Percentiles rank a stretch among this genome's conserved stretches.
These are phyloP conservation scores for Pseudonitzschia multistriata DNA, from an alignment of 108 stramenopile genomes.

Conservation along the genomic window DNA sequence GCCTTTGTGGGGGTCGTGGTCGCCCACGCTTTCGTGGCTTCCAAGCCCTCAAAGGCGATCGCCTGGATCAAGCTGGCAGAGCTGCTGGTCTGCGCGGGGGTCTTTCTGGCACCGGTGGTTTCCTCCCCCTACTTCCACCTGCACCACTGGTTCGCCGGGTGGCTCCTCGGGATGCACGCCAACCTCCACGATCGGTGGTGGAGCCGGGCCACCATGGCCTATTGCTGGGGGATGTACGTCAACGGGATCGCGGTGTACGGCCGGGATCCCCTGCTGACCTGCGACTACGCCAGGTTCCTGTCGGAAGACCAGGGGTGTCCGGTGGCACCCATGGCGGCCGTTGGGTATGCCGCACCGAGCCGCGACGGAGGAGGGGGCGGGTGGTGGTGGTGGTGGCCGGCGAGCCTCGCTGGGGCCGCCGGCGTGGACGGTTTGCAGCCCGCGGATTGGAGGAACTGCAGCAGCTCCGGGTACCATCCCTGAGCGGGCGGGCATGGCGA, in stretches of 20 bases:
- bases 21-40: background rate
- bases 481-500: no score
- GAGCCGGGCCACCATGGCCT: constrained; percentile 39
- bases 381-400: no score
- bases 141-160: constrained; percentile 68
- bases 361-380: constrained; percentile 37
- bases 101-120: constrained; percentile 21
- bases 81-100: background rate
- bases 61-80: background rate
- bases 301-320: constrained; percentile 44
- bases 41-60: background rate
- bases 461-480: constrained; percentile 42
- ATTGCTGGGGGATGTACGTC: constrained; percentile 54
- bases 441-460: constrained; percentile 56
- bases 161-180: constrained; percentile 55
- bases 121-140: constrained; percentile 64
- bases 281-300: constrained; percentile 57
- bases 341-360: no score
- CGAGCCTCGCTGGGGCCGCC: background rate
- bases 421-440: background rate
- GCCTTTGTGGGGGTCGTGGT: background rate
- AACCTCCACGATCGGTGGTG: constrained; percentile 17
- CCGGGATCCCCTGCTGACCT: constrained; percentile 65
- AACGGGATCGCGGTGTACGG: constrained; percentile 70
- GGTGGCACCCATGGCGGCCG: no score